phyloP scores from a whole-genome alignment of 305 asterid species.

The Salvia sclarea region DNA sequence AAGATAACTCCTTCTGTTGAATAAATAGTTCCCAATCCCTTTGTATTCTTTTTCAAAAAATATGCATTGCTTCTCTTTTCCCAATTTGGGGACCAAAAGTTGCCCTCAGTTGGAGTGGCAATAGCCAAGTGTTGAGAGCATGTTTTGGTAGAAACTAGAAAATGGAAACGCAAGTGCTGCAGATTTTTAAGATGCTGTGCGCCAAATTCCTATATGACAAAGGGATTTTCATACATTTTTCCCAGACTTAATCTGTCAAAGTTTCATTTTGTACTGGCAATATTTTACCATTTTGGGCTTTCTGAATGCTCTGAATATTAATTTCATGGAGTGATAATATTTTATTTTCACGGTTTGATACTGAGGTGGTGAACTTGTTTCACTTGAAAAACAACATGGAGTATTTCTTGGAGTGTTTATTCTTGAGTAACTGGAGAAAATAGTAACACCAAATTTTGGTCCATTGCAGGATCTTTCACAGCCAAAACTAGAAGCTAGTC shows the following conservation, averaged over 20 bases:
- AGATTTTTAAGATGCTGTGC: background rate
- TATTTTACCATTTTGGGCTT: constrained; percentile 8
- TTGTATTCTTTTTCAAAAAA: background rate
- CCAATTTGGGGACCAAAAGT: background rate
- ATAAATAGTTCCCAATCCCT: background rate
- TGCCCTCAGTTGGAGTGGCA: background rate
- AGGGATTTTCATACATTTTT: no score
- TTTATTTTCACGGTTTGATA: constrained; percentile 9
- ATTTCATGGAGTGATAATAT: background rate
- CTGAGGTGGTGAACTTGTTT: constrained; percentile 1
- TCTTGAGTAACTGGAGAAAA: constrained; percentile 22
- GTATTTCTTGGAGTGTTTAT: background rate
- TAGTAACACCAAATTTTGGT: constrained; percentile 28
- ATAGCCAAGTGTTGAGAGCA: background rate
- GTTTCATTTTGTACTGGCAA: background rate
- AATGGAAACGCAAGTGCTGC: background rate
- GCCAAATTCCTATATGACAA: no score
- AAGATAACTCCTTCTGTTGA: background rate
- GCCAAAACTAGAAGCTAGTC: constrained; percentile 78
- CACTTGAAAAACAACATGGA: constrained; percentile 4
- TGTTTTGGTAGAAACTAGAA: background rate
- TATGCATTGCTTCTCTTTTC: background rate
- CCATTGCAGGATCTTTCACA: constrained; percentile 85
- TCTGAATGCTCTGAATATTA: background rate
- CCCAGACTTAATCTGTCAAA: no score